These are phyloP conservation scores for Magnaporthiopsis incrustans DNA, from an alignment of 2,329 filamentous ascomycete genomes.

Conservation along the genomic window DNA sequence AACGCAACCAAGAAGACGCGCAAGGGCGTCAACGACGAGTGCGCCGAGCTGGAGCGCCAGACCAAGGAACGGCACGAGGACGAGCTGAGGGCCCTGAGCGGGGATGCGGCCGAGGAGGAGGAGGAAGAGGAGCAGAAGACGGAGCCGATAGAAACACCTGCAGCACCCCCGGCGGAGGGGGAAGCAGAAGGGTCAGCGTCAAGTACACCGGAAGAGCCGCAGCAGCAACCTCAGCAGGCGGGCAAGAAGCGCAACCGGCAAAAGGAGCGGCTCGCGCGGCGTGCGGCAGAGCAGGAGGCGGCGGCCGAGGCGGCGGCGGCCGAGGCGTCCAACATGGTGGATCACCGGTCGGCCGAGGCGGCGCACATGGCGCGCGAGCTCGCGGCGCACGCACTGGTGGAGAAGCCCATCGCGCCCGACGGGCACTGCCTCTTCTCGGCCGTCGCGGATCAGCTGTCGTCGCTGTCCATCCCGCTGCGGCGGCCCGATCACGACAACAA, in stretches of 20 bases:
- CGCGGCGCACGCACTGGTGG: conserved; percentile 52
- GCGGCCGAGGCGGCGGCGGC: conserved; percentile 57
- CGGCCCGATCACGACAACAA: conserved; percentile 12
- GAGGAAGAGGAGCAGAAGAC: conserved; percentile 10
- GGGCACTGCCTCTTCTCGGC: conserved; percentile 94
- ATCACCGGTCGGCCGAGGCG: conserved; percentile 64
- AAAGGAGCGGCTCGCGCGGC: conserved; percentile 82
- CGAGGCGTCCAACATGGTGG: conserved; percentile 68
- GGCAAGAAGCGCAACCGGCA: conserved; percentile 79
- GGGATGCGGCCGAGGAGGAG: conserved; percentile 15
- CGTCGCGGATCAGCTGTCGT: conserved; percentile 71
- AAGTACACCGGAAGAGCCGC: conserved; percentile 14
- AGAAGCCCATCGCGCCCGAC: conserved; percentile 78
- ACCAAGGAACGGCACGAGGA: conserved; percentile 58
- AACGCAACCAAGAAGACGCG: conserved; percentile 82
- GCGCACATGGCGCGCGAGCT: conserved; percentile 63
- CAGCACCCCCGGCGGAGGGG: not conserved
- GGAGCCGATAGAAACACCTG: not conserved
- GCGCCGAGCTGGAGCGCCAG: conserved; percentile 59
- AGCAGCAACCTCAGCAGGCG: conserved; percentile 10
- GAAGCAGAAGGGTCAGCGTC: not conserved
- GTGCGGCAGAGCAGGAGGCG: conserved; percentile 76
- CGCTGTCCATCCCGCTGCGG: conserved; percentile 37
- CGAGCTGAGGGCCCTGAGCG: conserved; percentile 42
- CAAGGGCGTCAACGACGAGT: conserved; percentile 69